Percentiles rank a stretch among this genome's conserved stretches.
Evolutionary conservation across 2,329 filamentous ascomycete genomes (phyloP).

Genomic region (Fusarium longipes): DNA sequence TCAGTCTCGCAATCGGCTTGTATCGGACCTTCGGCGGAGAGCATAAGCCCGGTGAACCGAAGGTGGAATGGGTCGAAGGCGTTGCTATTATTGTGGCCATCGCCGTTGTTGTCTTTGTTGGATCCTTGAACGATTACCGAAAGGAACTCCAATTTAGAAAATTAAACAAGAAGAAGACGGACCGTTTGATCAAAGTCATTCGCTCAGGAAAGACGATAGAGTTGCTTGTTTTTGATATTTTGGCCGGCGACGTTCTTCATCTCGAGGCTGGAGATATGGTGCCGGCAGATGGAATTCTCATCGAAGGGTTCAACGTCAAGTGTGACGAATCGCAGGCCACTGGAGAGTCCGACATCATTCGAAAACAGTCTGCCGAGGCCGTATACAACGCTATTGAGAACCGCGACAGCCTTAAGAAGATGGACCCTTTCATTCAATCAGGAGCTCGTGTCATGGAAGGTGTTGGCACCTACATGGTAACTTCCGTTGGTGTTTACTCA

Average conservation of each 20-base stretch:
- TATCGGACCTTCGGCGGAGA: conserved; percentile 77
- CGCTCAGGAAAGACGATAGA: conserved; percentile 77
- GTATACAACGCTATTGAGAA: conserved; percentile 77
- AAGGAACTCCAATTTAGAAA: conserved; percentile 84
- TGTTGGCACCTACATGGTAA: conserved; percentile 79
- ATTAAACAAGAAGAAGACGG: conserved; percentile 82
- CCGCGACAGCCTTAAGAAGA: conserved; percentile 73
- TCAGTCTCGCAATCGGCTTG: conserved; percentile 79
- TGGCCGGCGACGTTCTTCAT: conserved; percentile 77
- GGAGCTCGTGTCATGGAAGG: conserved; percentile 82
- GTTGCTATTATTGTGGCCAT: conserved; percentile 87
- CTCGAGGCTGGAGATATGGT: conserved; percentile 81
- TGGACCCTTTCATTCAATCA: conserved; percentile 88
- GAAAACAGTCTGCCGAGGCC: conserved; percentile 74
- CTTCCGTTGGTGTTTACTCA: conserved; percentile 78
- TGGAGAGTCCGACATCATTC: conserved; percentile 81
- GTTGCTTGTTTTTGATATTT: conserved; percentile 74
- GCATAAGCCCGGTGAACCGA: conserved; percentile 62
- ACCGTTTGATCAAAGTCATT: conserved; percentile 76
- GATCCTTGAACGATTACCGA: conserved; percentile 82
- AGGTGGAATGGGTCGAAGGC: conserved; percentile 83
- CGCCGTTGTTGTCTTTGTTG: conserved; percentile 79
- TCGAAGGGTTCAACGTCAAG: conserved; percentile 78
- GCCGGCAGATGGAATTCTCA: conserved; percentile 78
- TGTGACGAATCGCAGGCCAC: conserved; percentile 83